Conservation (phyloP, 495 filamentous ascomycete genomes). For the Stereocaulon alpinum region DNA sequence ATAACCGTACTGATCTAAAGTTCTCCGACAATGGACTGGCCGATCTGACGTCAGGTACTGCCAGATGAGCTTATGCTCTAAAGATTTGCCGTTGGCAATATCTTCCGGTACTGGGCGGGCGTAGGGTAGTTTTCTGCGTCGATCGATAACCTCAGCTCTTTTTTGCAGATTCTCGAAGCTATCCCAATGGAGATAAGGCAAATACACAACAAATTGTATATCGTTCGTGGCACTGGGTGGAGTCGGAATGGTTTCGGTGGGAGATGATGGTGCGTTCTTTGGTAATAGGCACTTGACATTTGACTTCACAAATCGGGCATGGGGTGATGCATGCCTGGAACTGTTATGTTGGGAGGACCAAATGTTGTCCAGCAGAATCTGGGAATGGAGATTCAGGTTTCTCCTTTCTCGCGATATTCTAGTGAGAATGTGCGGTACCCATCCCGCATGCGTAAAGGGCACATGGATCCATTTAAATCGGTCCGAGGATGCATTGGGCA, state of each 20-base stretch:
- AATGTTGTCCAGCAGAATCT: constrained; percentile 36
- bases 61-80: constrained; percentile 54
- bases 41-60: constrained; percentile 51
- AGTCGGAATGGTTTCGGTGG: constrained; percentile 20
- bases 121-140: constrained; percentile 44
- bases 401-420: constrained; percentile 28
- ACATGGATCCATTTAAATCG: constrained; percentile 58
- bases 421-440: constrained; percentile 45
- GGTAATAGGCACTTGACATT: constrained; percentile 30
- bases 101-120: constrained; percentile 46
- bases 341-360: constrained; percentile 37
- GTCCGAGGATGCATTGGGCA: constrained; percentile 32
- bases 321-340: constrained; percentile 36
- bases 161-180: constrained; percentile 50
- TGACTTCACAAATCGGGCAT: constrained; percentile 37
- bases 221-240: constrained; percentile 23
- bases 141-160: constrained; percentile 47
- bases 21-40: constrained; percentile 54
- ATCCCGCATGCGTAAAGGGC: constrained; percentile 54
- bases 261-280: not conserved
- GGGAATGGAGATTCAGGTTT: constrained; percentile 38
- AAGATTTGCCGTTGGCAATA: constrained; percentile 41
- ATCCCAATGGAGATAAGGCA: constrained; percentile 55
- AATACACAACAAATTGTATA: constrained; percentile 32
- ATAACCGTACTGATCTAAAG: constrained; percentile 58